Base-by-base conservation (phyloP, 2,329 filamentous ascomycete species). In the Pseudopyrenochaeta lycopersici region DNA sequence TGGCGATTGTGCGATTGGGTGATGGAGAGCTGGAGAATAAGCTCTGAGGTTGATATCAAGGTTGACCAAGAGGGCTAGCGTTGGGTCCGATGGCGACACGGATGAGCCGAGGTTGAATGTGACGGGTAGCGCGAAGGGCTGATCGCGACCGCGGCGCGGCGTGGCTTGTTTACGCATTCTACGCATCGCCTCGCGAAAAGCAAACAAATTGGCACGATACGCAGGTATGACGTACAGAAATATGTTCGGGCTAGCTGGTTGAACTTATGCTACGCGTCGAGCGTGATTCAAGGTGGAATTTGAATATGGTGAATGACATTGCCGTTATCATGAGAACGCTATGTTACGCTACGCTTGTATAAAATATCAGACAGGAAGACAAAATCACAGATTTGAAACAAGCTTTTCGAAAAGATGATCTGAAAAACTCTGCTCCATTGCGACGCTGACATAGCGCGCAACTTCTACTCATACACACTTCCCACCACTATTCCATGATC, bases 401-500 rank as follows among this genome's bases (percentile, higher is more conserved):
- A 18, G 21, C 10, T 32, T 29, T n/a, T n/a, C 38, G n/a, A 31
- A 33, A 47, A 50, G 39, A 7, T 54, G 53, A 30, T 49, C 46
- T 52, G 33, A 32, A 52, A 38, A 57, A 52, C 57, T 56, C 39
- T 56, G 60, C 63, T 67, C 61, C 47, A 56, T 63, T 62, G 59
- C 54, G 43, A 59, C 56, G 56, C 54, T 49, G 17, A 46, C 56
- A 49, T 44, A 52, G 44, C 42, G 52, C 52, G 58, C 58, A 46
- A 47, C 40, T 38, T 53, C 62, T 69, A 70, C 56, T 69, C 62
- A 53, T 68, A 66, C 67, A 70, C 50, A 35, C 40, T 43, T 45
- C 60, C 23, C 52, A 51, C 46, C 44, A 29, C 49, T 48, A 38
- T 49, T 40, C 46, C 35, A 51, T 52, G 40, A 35, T 36, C 44